Evolutionary conservation across 1,139 yeast genomes (phyloP).

Genomic region (Scheffersomyces titani): DNA sequence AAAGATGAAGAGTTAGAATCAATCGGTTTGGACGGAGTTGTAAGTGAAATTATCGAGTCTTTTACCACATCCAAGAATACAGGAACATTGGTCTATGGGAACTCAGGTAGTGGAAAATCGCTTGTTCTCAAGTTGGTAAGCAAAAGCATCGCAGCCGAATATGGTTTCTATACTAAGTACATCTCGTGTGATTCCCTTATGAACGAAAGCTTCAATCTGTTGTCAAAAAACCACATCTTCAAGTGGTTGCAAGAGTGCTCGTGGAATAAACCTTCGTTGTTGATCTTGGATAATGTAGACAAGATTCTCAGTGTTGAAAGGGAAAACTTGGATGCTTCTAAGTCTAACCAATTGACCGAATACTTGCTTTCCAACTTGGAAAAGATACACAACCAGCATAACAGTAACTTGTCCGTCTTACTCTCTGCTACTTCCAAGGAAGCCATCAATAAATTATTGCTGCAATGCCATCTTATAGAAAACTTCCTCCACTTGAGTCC

Average conservation of each 20-base stretch:
- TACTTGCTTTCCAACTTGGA: conserved; percentile 39
- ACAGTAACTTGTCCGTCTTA: conserved; percentile 53
- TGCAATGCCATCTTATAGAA: conserved; percentile 72
- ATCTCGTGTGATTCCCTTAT: conserved; percentile 55
- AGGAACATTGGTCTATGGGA: conserved; percentile 67
- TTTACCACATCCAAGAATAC: conserved; percentile 47
- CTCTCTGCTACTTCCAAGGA: conserved; percentile 68
- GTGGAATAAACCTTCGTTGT: conserved; percentile 79
- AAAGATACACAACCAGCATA: conserved; percentile 37
- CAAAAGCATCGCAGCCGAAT: conserved; percentile 28
- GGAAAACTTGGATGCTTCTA: conserved; percentile 66
- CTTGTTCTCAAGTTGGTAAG: conserved; percentile 49
- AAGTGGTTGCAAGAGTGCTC: conserved; percentile 61
- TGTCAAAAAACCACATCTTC: conserved; percentile 45
- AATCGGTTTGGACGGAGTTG: conserved; percentile 58
- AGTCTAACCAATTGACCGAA: conserved; percentile 61
- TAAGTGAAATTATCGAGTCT: conserved; percentile 44
- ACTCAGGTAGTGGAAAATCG: conserved; percentile 82
- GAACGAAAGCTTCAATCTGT: conserved; percentile 56
- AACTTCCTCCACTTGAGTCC: conserved; percentile 61
- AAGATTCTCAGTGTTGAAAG: conserved; percentile 69
- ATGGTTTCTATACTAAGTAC: conserved; percentile 45
- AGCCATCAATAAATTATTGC: conserved; percentile 58
- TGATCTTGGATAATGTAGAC: conserved; percentile 83
- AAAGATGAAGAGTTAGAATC: conserved; percentile 24